Base-by-base conservation (phyloP, 148 eudicot species). In the Polygonum aviculare region DNA sequence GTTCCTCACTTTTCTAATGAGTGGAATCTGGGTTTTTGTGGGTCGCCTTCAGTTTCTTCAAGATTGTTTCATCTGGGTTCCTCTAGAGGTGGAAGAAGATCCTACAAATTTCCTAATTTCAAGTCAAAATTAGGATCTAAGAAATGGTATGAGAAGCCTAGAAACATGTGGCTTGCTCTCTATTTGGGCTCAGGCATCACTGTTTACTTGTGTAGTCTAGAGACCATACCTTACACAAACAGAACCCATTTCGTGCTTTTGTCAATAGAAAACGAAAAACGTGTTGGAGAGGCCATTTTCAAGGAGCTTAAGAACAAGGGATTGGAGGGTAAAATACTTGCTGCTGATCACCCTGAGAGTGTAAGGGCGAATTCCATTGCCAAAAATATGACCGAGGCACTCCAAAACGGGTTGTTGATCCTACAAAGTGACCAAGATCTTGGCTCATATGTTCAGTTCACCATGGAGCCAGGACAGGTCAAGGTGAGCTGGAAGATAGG, bases 401-500 rank as follows among this genome's bases (percentile, higher is more conserved):
- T 54, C 26, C 1, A 54, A n/a, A 12, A 19, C 2, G 55, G 55
- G n/a, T 0, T n/a, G n/a, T 0, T n/a, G 19, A 54, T 44, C 1
- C 1, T 5, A 54, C 60, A n/a, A 54, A 7, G 10, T n/a, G 60
- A 54, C 26, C 55, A 18, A n/a, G 83, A 81, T 18, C 90, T 88
- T 52, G 84, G 83, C 7, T 75, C 80, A 0, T 88, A 83, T 19
- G 74, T 69, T 7, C 74, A 14, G 8, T 45, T 2, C 55, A 80
- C 52, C 16, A 44, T 52, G 5, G 44, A 3, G 2, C 79, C 91
- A 80, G 81, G 76, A 62, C 89, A 91, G 94, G 94, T 91, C 39
- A 86, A 87, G 39, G 77, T 87, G 70, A 91, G 94, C 83, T 80
- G 96, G 82, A 86, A 82, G 84, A 83, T 79, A 54, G 93, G 89